Evolutionary conservation across 164 flowering plant species (phyloP).

Genomic region (Tinospora cordifolia): DNA sequence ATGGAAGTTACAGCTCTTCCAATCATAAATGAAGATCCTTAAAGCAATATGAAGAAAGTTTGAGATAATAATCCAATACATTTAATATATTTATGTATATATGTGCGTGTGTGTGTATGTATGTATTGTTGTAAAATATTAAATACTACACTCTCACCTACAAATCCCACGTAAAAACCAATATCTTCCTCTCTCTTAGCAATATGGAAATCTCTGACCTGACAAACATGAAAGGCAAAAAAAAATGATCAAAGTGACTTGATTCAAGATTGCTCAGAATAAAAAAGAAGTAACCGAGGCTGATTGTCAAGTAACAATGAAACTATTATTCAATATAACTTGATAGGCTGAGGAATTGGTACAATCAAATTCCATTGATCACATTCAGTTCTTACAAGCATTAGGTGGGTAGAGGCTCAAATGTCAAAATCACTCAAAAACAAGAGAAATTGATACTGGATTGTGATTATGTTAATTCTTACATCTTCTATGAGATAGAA

Average conservation of each 20-base stretch:
- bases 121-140: neutral
- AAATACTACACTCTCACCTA: conserved; percentile 33
- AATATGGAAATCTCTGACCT: conserved; percentile 65
- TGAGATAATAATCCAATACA: neutral
- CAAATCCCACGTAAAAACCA: conserved; percentile 64
- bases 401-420: no score
- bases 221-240: conserved; percentile 5
- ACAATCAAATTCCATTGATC: neutral
- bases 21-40: conserved; percentile 68
- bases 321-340: neutral
- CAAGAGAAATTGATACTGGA: no score
- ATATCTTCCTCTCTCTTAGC: conserved; percentile 71
- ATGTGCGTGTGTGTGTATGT: no score
- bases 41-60: conserved; percentile 7
- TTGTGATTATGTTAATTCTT: no score
- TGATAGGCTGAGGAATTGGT: no score
- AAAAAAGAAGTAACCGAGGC: neutral
- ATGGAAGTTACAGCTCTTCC: conserved; percentile 80
- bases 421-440: no score
- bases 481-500: no score
- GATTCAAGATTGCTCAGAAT: neutral
- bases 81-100: no score
- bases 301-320: neutral
- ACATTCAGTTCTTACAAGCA: no score
- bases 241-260: no score